Evolutionary conservation across 805 yeast genomes (phyloP).

Genomic region (Candida nemodendra): DNA sequence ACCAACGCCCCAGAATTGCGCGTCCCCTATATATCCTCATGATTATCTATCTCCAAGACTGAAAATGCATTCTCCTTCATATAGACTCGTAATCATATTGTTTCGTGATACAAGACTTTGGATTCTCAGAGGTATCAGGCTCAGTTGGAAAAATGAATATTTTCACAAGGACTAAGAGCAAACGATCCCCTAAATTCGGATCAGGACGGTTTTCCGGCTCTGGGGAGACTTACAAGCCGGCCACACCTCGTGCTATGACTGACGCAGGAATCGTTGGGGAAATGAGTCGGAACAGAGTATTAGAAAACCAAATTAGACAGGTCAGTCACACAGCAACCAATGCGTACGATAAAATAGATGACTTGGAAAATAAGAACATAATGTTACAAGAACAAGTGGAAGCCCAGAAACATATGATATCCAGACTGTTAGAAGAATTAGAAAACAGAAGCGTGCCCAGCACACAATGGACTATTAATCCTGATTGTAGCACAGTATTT

Average conservation of each 20-base stretch:
- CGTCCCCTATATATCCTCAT: too few relatives aligned
- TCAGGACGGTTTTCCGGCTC: background rate
- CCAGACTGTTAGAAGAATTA: slow-evolving; percentile 21
- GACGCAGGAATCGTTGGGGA: slow-evolving; percentile 25
- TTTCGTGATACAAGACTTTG: too few relatives aligned
- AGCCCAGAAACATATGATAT: slow-evolving; percentile 27
- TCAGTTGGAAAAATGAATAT: too few relatives aligned
- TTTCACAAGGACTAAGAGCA: slow-evolving; percentile 12
- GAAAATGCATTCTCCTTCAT: too few relatives aligned
- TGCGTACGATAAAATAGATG: slow-evolving; percentile 29
- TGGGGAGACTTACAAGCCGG: slow-evolving; percentile 1
- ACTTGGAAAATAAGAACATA: slow-evolving; percentile 20
- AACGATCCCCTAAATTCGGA: slow-evolving; percentile 1
- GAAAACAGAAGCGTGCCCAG: slow-evolving; percentile 12
- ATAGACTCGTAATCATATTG: too few relatives aligned
- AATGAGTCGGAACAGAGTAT: slow-evolving; percentile 18
- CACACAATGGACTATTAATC: background rate
- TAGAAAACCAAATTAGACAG: slow-evolving; percentile 23
- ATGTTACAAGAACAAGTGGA: slow-evolving; percentile 27
- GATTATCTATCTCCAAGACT: too few relatives aligned
- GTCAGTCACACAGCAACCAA: slow-evolving; percentile 27
- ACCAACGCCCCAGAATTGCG: too few relatives aligned
- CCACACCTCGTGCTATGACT: slow-evolving; percentile 19
- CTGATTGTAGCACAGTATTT: slow-evolving; percentile 1
- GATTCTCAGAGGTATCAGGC: too few relatives aligned